These are phyloP conservation scores for Lathyrus tuberosus DNA, from an alignment of 306 rosid species.

Conservation along the genomic window DNA sequence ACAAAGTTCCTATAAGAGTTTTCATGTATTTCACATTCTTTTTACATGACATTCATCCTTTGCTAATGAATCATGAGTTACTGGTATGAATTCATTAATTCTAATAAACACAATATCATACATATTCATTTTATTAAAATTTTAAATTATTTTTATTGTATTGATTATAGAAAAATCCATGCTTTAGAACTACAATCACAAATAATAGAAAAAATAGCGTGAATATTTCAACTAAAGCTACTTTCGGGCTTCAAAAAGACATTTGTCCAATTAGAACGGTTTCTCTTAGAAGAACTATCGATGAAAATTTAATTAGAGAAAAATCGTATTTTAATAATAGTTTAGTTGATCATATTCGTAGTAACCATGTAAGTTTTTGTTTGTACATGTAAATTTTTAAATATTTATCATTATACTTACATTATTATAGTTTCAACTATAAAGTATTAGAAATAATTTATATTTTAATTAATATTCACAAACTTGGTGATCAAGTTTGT, in stretches of 20 bases:
- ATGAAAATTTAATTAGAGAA: not conserved
- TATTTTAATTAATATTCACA: no score
- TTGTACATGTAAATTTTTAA: not conserved
- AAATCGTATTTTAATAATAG: not conserved
- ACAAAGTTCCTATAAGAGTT: not conserved
- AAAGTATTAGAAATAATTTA: no score
- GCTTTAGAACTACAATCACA: not conserved
- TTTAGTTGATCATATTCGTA: accelerated
- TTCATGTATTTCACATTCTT: not conserved
- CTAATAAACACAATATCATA: not conserved
- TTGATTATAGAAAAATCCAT: slow-evolving; percentile 9
- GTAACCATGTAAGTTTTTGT: not conserved
- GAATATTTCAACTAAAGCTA: not conserved
- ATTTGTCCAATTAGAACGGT: not conserved
- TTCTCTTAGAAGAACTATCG: slow-evolving; percentile 6
- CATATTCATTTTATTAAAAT: not conserved
- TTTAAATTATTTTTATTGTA: not conserved
- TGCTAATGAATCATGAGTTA: not conserved
- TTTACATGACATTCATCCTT: not conserved
- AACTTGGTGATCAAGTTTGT: no score
- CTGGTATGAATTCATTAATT: not conserved
- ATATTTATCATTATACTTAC: not conserved
- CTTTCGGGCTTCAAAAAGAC: not conserved
- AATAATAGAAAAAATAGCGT: not conserved
- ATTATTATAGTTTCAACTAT: not conserved